Conservation (phyloP, 2,329 filamentous ascomycete species). For the Penicillium aurantiogriseum region DNA sequence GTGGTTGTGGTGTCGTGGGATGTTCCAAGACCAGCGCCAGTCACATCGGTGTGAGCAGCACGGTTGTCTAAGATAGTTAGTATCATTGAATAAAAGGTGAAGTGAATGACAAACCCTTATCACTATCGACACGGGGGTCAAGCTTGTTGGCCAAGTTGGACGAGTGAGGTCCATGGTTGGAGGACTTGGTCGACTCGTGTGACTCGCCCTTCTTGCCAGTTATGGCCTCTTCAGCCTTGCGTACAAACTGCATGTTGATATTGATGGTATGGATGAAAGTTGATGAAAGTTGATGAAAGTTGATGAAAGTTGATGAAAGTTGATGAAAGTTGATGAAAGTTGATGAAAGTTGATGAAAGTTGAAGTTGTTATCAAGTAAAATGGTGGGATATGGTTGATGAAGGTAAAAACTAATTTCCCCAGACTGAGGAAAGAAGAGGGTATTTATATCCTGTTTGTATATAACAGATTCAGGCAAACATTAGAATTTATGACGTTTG, state of each 20-base stretch:
- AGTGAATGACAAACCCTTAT: slow-evolving; percentile 10
- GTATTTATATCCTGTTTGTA: background rate
- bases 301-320: background rate
- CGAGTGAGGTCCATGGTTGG: slow-evolving; percentile 16
- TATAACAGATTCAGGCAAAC: background rate
- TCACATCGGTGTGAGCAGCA: slow-evolving; percentile 7
- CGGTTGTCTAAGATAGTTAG: slow-evolving; percentile 1
- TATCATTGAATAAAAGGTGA: background rate
- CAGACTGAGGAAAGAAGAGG: no score
- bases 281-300: background rate
- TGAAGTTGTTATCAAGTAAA: background rate
- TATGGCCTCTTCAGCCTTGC: slow-evolving; percentile 48
- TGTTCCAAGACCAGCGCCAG: background rate
- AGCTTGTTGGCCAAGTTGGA: slow-evolving; percentile 21
- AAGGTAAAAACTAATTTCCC: background rate
- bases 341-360: background rate
- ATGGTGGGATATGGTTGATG: background rate
- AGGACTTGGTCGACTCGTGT: slow-evolving; percentile 8
- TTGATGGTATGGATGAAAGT: background rate
- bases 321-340: background rate
- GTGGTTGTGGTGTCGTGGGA: background rate
- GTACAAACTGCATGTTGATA: slow-evolving; percentile 27
- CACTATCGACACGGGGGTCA: slow-evolving; percentile 21
- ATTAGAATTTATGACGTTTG: background rate
- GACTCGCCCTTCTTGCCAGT: slow-evolving; percentile 27